phyloP scores from a whole-genome alignment of 2,329 filamentous ascomycete species.

The Colletotrichum sublineola region DNA sequence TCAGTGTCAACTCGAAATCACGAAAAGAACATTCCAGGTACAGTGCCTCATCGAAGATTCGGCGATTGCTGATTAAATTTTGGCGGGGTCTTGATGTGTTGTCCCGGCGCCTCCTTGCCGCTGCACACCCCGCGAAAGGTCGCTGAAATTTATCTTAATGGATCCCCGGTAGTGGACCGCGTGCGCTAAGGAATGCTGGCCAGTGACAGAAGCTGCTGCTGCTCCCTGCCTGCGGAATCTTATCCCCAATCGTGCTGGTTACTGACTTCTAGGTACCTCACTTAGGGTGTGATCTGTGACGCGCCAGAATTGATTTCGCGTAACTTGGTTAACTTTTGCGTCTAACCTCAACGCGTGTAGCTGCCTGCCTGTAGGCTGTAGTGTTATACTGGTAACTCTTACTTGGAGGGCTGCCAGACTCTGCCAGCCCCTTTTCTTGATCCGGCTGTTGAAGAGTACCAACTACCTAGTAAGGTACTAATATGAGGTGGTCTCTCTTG shows the following conservation, averaged over 20 bases:
- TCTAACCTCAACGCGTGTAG: too few species aligned
- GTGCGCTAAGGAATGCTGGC: conserved; percentile 15
- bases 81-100: conserved; percentile 37
- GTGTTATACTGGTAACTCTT: too few species aligned
- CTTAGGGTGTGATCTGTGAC: too few species aligned
- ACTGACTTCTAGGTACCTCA: background rate
- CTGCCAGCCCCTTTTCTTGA: too few species aligned
- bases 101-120: conserved; percentile 25
- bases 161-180: conserved; percentile 13
- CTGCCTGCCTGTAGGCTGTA: too few species aligned
- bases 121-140: conserved; percentile 31
- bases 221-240: conserved; percentile 2
- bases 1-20: conserved; percentile 6
- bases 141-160: conserved; percentile 1
- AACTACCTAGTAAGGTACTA: too few species aligned
- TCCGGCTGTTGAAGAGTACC: too few species aligned
- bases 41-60: conserved; percentile 25
- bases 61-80: conserved; percentile 42
- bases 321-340: too few species aligned
- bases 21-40: conserved; percentile 19
- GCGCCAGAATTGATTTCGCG: too few species aligned
- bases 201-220: conserved; percentile 11
- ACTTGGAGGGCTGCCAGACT: too few species aligned
- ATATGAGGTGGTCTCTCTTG: too few species aligned
- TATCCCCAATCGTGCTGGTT: background rate